A percentile compares a stretch with the other conserved stretches of the same genome.
Conservation (phyloP, 495 filamentous ascomycete genomes). For the Neurospora hispaniola region DNA sequence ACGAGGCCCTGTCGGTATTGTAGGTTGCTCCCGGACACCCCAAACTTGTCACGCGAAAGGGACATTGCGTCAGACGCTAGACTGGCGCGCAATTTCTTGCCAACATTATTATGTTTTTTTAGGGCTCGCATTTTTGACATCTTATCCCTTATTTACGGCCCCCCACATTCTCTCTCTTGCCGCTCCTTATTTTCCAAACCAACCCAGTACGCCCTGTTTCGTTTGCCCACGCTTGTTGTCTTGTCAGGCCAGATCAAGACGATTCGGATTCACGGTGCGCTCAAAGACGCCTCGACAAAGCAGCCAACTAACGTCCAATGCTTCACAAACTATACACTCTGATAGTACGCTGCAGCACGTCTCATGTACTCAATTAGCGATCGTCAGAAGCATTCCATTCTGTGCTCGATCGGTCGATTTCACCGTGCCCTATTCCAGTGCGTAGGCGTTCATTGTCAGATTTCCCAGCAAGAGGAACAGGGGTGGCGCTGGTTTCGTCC, state of each 20-base stretch:
- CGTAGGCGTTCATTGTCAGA: neutral
- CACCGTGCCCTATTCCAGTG: neutral
- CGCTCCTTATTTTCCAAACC: neutral
- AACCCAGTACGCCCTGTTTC: neutral
- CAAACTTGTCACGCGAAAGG: neutral
- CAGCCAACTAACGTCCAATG: neutral
- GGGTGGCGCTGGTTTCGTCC: conserved; percentile 13
- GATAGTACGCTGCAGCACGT: neutral
- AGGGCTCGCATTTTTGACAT: neutral
- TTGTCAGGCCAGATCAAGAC: neutral
- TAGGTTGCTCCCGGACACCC: neutral
- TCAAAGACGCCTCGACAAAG: neutral
- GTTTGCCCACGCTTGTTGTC: neutral
- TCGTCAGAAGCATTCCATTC: neutral
- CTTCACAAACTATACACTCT: neutral
- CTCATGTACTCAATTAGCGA: neutral
- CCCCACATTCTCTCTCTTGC: neutral
- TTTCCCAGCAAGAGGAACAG: neutral
- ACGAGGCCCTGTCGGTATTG: neutral
- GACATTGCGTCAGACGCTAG: conserved; percentile 16
- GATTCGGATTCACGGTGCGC: neutral
- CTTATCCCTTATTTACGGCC: neutral
- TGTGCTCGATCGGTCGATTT: neutral
- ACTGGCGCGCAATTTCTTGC: conserved; percentile 6
- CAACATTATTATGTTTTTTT: neutral